These are phyloP conservation scores for Lactarius sanguifluus DNA, from an alignment of 768 basidiomycete species.

Conservation along the genomic window DNA sequence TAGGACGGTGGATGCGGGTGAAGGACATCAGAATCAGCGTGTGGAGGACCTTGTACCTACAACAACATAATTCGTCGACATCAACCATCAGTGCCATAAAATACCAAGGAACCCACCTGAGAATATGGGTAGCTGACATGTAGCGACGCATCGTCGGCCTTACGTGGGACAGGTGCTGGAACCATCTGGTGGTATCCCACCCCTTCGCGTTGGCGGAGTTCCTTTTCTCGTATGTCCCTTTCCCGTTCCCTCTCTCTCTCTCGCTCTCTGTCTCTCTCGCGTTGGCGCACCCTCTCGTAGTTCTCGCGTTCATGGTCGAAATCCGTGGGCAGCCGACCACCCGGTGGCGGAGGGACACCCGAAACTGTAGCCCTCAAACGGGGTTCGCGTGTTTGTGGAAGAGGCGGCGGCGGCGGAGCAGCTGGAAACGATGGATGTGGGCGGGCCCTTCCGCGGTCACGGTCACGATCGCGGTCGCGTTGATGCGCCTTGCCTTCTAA, in stretches of 20 bases:
- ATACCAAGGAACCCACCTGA: not conserved
- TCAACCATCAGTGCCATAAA: not conserved
- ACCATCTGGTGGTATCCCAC: conserved; percentile 29
- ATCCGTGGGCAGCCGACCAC: conserved; percentile 35
- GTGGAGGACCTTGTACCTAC: conserved; percentile 11
- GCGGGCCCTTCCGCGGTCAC: conserved; percentile 31
- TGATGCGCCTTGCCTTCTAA: conserved; percentile 24
- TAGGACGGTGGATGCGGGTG: conserved; percentile 23
- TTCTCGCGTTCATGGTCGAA: conserved; percentile 33
- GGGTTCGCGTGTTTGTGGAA: conserved; percentile 21
- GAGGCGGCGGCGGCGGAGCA: conserved; percentile 13
- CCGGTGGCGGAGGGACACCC: conserved; percentile 17
- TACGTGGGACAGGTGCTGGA: conserved; percentile 24
- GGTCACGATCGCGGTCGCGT: conserved; percentile 30
- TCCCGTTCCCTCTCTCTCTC: conserved; percentile 29
- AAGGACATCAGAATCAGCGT: conserved; percentile 13
- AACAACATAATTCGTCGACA: not conserved
- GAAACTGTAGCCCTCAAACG: conserved; percentile 16
- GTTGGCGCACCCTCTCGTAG: conserved; percentile 34
- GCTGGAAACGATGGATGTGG: conserved; percentile 22
- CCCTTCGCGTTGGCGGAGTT: conserved; percentile 32
- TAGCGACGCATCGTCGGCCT: conserved; percentile 16
- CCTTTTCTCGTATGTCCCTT: conserved; percentile 29
- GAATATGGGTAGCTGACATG: conserved; percentile 17
- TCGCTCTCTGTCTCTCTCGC: conserved; percentile 29